These are phyloP conservation scores for Talaromyces sp. DNA, from an alignment of 2,329 filamentous ascomycete species.

Conservation along the genomic window DNA sequence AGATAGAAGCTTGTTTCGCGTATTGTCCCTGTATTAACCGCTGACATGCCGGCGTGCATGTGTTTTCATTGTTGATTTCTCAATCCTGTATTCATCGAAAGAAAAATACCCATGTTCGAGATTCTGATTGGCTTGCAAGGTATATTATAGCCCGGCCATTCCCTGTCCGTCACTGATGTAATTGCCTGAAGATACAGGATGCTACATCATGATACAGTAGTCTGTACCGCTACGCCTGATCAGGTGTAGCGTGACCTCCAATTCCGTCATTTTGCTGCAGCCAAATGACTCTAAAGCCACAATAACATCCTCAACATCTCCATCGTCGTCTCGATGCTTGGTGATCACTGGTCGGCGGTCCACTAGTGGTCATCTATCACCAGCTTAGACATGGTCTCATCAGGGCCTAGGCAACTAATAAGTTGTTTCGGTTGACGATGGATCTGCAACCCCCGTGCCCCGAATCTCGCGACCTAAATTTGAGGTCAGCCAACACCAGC, in stretches of 20 bases:
- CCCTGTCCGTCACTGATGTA: neutral
- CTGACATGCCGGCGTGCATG: neutral
- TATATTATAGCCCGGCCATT: neutral
- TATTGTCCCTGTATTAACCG: neutral
- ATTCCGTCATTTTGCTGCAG: conserved; percentile 2
- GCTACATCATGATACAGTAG: conserved; percentile 5
- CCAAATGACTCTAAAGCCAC: neutral
- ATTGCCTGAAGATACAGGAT: neutral
- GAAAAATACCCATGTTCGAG: neutral
- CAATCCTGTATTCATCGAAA: neutral
- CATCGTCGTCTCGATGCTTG: neutral
- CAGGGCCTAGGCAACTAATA: neutral
- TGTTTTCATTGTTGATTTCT: neutral
- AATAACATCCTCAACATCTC: neutral
- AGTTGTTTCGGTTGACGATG: neutral
- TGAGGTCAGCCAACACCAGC: neutral
- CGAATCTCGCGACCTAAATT: neutral
- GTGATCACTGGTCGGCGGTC: neutral
- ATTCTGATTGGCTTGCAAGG: neutral
- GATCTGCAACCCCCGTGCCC: conserved; percentile 11
- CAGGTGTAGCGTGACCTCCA: neutral
- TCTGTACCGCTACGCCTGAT: neutral
- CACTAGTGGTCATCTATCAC: neutral
- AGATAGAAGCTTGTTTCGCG: neutral
- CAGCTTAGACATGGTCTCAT: neutral